These are phyloP conservation scores for Lanmaoa pseudosensibilis DNA, from an alignment of 768 basidiomycete species.

Conservation along the genomic window DNA sequence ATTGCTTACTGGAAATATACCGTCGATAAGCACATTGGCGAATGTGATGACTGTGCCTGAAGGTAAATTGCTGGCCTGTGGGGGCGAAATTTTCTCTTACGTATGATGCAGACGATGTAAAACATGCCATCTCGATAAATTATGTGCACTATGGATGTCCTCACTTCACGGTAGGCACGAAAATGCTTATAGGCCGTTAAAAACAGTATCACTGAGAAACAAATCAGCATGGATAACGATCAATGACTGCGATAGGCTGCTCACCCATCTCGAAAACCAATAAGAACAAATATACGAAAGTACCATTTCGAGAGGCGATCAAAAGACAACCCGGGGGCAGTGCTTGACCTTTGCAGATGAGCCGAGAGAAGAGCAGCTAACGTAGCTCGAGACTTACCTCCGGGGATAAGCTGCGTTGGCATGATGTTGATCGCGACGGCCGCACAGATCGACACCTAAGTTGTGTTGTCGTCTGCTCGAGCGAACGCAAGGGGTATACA, in stretches of 20 bases:
- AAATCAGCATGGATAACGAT: neutral
- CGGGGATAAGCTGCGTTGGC: constrained; percentile 6
- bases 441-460: constrained; percentile 7
- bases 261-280: constrained; percentile 13
- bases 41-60: constrained; percentile 13
- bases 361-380: too few relatives aligned
- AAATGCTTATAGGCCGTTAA: constrained; percentile 7
- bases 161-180: constrained; percentile 3
- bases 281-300: constrained; percentile 8
- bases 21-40: constrained; percentile 9
- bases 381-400: neutral
- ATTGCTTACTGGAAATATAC: constrained; percentile 9
- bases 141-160: neutral
- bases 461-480: neutral
- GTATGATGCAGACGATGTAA: constrained; percentile 18
- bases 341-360: neutral
- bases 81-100: neutral
- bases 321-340: neutral
- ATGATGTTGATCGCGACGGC: constrained; percentile 1
- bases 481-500: neutral
- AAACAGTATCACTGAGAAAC: constrained; percentile 5
- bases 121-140: constrained; percentile 19
- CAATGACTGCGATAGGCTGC: neutral
- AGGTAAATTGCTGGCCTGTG: neutral
- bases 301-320: neutral